Base-by-base conservation (phyloP, 768 basidiomycete species). In the Candolleomyces aberdarensis region DNA sequence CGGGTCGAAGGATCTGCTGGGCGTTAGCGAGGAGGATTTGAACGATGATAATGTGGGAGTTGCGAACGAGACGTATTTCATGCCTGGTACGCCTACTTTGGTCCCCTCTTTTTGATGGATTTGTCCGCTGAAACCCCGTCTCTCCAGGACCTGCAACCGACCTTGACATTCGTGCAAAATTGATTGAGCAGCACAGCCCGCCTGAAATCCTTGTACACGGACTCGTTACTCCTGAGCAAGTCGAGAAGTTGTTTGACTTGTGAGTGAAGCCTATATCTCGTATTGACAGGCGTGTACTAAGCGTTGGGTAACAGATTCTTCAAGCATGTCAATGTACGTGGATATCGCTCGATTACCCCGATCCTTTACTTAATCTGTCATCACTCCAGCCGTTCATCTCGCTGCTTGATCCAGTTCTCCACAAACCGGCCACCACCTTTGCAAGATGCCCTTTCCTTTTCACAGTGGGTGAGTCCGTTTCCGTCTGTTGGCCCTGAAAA, bases 381-480 rank as follows among this genome's bases (percentile, higher is more conserved):
- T 60, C 29, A 15, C 14, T 32, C 56, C 26, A 84, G 83, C 83
- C 86, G 0, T 86, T 86, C 64, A 81, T 95, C 17, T 89, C 89
- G 3, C 73, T 95, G 22, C 79, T 96, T 11, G 93, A 95, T 71
- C 87, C 87, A 10, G 85, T 84, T 6, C 76, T 96, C 15, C 94
- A 96, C 68, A 94, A 89, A 0, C 86, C 92, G 10, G 83, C 86
- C 6, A 82, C 85, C 3, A 91, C 89, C 10, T 93, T 91, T 65
- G 84, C 89, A 19, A 80, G 94, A 57, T 92, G 91, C 66, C 94
- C 94, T 0, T 96, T 95, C 78, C 78, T 96, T 39, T 94, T 94
- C 72, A 96, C 94, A 50, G 92, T 93, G 61, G 81, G 89, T 89
- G 60, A 77, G 84, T 85, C 58, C 52, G 26, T 19, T 11, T 49